phyloP scores from a whole-genome alignment of 169 alveolate genomes.

The Miamiensis avidus region DNA sequence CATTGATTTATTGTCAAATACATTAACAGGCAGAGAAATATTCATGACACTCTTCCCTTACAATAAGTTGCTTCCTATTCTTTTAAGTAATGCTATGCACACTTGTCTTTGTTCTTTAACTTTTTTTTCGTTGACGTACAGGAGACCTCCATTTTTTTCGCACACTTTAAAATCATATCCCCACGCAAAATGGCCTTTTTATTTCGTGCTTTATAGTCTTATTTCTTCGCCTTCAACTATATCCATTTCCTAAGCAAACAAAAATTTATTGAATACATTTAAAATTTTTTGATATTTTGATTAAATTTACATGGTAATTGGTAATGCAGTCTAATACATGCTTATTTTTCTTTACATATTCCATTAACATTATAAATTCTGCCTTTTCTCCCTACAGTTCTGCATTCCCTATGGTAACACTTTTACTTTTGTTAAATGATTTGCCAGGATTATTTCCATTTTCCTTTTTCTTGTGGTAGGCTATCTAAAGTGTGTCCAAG shows the following conservation, averaged over 20 bases:
- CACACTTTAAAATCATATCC: slow-evolving; percentile 18
- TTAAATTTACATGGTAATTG: neutral
- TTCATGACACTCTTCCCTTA: slow-evolving; percentile 70
- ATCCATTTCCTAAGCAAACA: neutral
- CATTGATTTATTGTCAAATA: slow-evolving; percentile 72
- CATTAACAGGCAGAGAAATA: slow-evolving; percentile 65
- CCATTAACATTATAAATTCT: too few relatives aligned
- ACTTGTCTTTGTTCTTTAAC: slow-evolving; percentile 51
- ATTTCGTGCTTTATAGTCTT: neutral
- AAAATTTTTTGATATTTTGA: too few relatives aligned
- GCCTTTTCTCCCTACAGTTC: too few relatives aligned
- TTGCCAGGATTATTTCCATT: too few relatives aligned
- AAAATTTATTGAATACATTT: neutral
- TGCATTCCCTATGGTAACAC: too few relatives aligned
- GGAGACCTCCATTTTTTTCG: slow-evolving; percentile 34
- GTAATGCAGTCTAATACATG: neutral
- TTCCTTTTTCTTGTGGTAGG: too few relatives aligned
- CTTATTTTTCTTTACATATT: neutral
- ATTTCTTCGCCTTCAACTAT: neutral
- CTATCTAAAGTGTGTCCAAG: too few relatives aligned
- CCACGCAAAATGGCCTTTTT: slow-evolving; percentile 41
- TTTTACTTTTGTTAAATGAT: too few relatives aligned
- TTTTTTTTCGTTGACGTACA: slow-evolving; percentile 44
- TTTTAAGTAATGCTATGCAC: slow-evolving; percentile 49
- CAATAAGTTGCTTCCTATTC: slow-evolving; percentile 65